These are phyloP conservation scores for Apium graveolens DNA, from an alignment of 129 eudicot species.

Conservation along the genomic window DNA sequence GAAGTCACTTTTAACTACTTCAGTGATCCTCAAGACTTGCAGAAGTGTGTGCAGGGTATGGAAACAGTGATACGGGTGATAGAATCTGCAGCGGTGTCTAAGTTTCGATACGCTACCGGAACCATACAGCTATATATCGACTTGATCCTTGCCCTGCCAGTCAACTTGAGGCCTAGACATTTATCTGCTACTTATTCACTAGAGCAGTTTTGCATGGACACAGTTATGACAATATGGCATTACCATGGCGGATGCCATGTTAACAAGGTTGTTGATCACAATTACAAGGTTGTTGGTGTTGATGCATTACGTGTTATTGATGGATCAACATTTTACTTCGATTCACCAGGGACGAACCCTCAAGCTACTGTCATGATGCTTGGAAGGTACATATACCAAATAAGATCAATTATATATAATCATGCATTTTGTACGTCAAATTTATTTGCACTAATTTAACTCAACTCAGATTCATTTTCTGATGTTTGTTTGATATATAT, in stretches of 20 bases:
- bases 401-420: background rate
- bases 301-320: constrained; percentile 62
- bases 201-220: constrained; percentile 61
- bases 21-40: constrained; percentile 55
- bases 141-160: constrained; percentile 36
- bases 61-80: constrained; percentile 44
- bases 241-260: constrained; percentile 96
- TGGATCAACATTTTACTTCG: constrained; percentile 54
- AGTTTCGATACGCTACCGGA: constrained; percentile 36
- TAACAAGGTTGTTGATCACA: constrained; percentile 51
- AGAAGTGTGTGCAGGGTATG: constrained; percentile 68
- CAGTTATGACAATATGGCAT: constrained; percentile 92
- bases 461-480: background rate
- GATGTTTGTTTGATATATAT: background rate
- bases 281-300: constrained; percentile 59
- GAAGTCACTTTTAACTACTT: constrained; percentile 74
- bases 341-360: constrained; percentile 93
- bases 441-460: background rate
- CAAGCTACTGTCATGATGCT: constrained; percentile 98
- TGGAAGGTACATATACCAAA: constrained; percentile 47
- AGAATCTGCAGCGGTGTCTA: constrained; percentile 39
- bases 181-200: constrained; percentile 27
- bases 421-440: background rate
- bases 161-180: constrained; percentile 45
- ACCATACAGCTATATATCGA: constrained; percentile 26